These are phyloP conservation scores for Pyrrhoderma noxium DNA, from an alignment of 1,284 basidiomycete species.

Conservation along the genomic window DNA sequence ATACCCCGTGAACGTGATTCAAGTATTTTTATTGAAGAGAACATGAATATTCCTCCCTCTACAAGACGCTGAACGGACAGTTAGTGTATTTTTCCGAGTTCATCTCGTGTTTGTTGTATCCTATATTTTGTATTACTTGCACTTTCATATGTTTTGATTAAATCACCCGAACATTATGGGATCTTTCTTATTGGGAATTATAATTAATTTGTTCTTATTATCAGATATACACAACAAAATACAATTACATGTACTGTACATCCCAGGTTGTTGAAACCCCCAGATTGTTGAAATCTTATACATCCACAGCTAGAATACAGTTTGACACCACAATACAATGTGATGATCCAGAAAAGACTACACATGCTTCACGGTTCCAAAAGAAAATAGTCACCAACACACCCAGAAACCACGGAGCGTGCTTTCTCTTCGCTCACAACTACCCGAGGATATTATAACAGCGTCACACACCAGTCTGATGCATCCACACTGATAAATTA, in stretches of 20 bases:
- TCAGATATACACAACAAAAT: background rate
- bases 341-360: too few species aligned
- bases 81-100: background rate
- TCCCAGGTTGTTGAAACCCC: constrained; percentile 18
- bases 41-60: constrained; percentile 5
- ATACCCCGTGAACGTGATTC: background rate
- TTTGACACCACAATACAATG: too few species aligned
- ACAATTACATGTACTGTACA: background rate
- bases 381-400: too few species aligned
- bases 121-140: background rate
- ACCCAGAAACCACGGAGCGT: background rate
- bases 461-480: background rate
- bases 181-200: constrained; percentile 3
- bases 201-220: background rate
- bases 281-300: constrained; percentile 17
- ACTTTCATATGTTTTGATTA: background rate
- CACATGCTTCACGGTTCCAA: too few species aligned
- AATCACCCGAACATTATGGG: background rate
- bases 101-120: background rate
- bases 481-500: constrained; percentile 34
- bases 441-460: constrained; percentile 14
- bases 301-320: constrained; percentile 2
- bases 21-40: constrained; percentile 12
- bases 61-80: background rate
- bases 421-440: constrained; percentile 13